phyloP scores from a whole-genome alignment of 352 stramenopile genomes.

The Blastocystis sp. region DNA sequence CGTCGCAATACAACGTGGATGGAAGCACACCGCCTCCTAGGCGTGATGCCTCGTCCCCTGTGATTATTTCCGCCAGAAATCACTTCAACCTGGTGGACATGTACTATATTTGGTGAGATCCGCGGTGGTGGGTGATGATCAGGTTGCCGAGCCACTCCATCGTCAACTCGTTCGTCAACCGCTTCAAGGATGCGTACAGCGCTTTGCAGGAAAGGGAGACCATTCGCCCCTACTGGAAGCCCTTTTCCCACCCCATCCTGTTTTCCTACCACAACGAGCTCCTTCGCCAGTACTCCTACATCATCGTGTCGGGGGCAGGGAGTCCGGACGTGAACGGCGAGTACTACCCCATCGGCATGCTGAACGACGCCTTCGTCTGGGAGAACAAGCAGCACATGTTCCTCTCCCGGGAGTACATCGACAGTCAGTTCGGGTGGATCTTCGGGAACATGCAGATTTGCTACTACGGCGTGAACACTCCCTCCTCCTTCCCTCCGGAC shows the following conservation, averaged over 20 bases:
- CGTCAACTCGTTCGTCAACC: constrained; percentile 5
- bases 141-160: constrained; percentile 41
- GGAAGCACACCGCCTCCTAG: background rate
- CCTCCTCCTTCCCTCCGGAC: background rate
- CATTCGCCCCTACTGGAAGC: constrained; percentile 12
- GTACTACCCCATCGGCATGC: constrained; percentile 45
- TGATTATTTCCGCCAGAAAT: constrained; percentile 3
- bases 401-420: constrained; percentile 43
- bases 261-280: constrained; percentile 68
- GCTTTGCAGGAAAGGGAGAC: background rate
- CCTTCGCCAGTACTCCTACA: constrained; percentile 34
- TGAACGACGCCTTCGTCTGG: constrained; percentile 52
- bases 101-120: constrained; percentile 41
- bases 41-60: background rate
- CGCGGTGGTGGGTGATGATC: background rate
- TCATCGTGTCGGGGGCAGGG: constrained; percentile 11
- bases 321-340: constrained; percentile 45
- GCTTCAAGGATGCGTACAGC: constrained; percentile 18
- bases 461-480: constrained; percentile 32
- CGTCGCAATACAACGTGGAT: background rate
- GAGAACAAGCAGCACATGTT: constrained; percentile 54
- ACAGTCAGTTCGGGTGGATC: constrained; percentile 22
- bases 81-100: background rate
- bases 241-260: constrained; percentile 43
- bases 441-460: constrained; percentile 48